Evolutionary conservation across 169 alveolate genomes (phyloP).

Genomic region (Plasmodium reichenowi): DNA sequence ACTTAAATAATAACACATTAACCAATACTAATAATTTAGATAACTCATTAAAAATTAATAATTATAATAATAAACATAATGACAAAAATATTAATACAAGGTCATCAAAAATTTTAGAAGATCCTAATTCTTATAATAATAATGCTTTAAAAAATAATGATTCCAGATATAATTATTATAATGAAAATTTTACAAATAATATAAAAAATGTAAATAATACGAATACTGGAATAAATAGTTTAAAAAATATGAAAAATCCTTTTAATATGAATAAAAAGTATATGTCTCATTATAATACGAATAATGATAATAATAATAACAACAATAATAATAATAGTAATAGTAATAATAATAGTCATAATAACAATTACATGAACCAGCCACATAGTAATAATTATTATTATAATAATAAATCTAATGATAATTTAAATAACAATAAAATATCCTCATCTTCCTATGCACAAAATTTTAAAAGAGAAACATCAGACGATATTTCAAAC

Average conservation of each 20-base stretch:
- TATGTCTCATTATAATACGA: constrained; percentile 15
- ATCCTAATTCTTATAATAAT: not conserved
- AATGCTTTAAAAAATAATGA: constrained; percentile 4
- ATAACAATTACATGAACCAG: too few relatives aligned
- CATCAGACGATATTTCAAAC: constrained; percentile 26
- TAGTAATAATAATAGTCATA: not conserved
- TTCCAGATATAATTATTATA: constrained; percentile 37
- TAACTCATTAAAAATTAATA: constrained; percentile 17
- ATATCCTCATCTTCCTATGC: too few relatives aligned
- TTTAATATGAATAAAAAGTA: constrained; percentile 38
- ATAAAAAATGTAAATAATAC: not conserved
- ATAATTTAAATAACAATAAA: too few relatives aligned
- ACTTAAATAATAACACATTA: not conserved
- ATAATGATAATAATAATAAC: constrained; percentile 10
- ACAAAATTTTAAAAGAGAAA: constrained; percentile 28
- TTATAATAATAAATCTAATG: too few relatives aligned
- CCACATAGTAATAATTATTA: too few relatives aligned
- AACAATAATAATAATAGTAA: constrained; percentile 11
- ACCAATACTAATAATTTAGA: constrained; percentile 20
- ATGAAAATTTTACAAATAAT: constrained; percentile 34
- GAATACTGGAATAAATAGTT: too few relatives aligned
- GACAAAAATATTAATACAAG: constrained; percentile 5
- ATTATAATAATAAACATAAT: constrained; percentile 26
- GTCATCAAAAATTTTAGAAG: constrained; percentile 14
- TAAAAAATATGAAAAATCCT: constrained; percentile 16